Percentiles rank a stretch among this genome's conserved stretches.
These are phyloP conservation scores for Monosporascus sp. DNA, from an alignment of 2,329 filamentous ascomycete species.

Conservation along the genomic window DNA sequence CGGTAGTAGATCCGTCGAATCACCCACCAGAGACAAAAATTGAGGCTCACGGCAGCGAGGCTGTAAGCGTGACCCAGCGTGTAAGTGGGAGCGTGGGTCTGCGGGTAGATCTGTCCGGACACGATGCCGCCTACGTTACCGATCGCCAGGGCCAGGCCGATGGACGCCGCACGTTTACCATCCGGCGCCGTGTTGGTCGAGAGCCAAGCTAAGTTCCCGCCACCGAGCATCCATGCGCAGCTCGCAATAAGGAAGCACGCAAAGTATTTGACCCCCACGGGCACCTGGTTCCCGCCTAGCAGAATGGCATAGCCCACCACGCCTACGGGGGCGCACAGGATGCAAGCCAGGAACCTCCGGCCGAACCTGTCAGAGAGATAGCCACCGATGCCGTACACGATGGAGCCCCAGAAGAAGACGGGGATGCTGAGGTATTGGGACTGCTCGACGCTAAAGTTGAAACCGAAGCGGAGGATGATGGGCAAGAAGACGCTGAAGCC, in stretches of 20 bases:
- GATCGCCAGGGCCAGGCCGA: constrained; percentile 11
- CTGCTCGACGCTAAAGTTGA: constrained; percentile 14
- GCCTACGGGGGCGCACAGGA: constrained; percentile 10
- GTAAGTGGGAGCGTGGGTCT: constrained; percentile 11
- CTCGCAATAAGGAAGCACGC: constrained; percentile 15
- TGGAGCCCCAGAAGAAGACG: constrained; percentile 15
- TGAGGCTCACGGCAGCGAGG: constrained; percentile 10
- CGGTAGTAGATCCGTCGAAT: constrained; percentile 10
- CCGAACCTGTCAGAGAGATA: constrained; percentile 11
- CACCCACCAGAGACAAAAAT: constrained; percentile 12
- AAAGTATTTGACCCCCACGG: constrained; percentile 14
- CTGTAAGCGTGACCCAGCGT: constrained; percentile 15
- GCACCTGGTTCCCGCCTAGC: constrained; percentile 7
- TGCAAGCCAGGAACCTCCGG: constrained; percentile 11
- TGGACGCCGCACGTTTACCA: constrained; percentile 12
- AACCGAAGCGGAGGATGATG: constrained; percentile 15
- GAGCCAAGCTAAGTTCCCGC: constrained; percentile 14
- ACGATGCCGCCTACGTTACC: constrained; percentile 14
- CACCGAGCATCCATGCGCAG: constrained; percentile 14
- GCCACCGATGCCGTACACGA: constrained; percentile 9
- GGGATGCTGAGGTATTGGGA: constrained; percentile 16
- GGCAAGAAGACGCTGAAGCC: constrained; percentile 16
- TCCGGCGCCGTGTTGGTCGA: constrained; percentile 15
- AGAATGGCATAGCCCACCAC: constrained; percentile 12
- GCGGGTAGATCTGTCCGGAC: constrained; percentile 15